Evolutionary conservation across 2,329 filamentous ascomycete species (phyloP).

Genomic region (Venturia aucupariae): DNA sequence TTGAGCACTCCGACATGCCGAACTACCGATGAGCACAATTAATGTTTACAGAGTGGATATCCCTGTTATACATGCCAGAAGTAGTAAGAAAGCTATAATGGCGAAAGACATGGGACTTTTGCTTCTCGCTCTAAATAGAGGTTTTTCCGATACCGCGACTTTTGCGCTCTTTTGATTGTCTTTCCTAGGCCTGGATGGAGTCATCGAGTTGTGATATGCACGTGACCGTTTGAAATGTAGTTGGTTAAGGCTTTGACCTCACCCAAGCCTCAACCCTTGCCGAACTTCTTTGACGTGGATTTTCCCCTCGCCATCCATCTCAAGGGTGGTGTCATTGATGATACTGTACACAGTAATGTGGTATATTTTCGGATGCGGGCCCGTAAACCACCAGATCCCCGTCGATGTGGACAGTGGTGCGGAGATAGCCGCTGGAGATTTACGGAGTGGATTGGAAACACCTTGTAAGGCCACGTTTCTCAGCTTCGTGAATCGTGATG

Average conservation of each 20-base stretch:
- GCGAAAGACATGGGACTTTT: neutral
- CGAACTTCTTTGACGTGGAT: no score
- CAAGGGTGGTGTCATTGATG: neutral
- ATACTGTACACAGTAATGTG: no score
- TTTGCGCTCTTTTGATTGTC: neutral
- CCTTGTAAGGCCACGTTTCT: no score
- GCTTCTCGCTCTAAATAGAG: neutral
- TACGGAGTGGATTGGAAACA: no score
- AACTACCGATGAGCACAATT: neutral
- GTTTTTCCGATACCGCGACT: neutral
- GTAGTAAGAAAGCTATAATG: neutral
- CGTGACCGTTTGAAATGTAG: neutral
- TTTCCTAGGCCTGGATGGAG: neutral
- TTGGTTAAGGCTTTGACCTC: no score
- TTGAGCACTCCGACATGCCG: neutral
- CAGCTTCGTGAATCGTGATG: no score
- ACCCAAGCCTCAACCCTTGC: no score
- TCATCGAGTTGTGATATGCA: neutral
- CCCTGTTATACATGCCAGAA: conserved; percentile 6
- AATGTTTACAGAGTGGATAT: neutral
- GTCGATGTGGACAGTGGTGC: neutral
- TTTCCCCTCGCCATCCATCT: no score
- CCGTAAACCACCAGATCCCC: no score
- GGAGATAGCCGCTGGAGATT: no score
- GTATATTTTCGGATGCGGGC: neutral